Evolutionary conservation across 2,329 filamentous ascomycete species (phyloP), one percentile per base, ranked within the genome.

Genomic region (Colletotrichum shisoi): DNA sequence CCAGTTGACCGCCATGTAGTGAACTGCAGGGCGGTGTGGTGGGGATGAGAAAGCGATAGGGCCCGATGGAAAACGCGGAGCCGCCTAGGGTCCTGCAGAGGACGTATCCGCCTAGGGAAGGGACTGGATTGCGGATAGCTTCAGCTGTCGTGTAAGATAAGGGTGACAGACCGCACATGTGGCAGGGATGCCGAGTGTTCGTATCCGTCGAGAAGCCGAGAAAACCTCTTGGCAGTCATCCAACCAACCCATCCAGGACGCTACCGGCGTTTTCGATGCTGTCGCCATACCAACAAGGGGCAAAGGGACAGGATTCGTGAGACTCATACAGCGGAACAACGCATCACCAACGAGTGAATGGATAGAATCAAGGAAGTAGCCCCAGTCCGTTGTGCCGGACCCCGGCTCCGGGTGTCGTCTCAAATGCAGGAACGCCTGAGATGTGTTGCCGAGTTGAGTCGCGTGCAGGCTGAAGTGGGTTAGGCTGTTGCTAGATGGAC

Each of bases 381-480:
- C 24, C 44, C 49, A 52, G 27, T 17, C 12, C 11, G 27, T 46
- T 45, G 57, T 40, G 37, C 48, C 37, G 31, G 42, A 60, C 61
- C 61, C 61, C 44, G 34, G 64, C 34, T 45, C 42, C 54, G 56
- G 54, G 54, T 67, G 54, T 64, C 64, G 63, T 59, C 64, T 67
- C 64, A 31, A 54, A 67, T 64, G 64, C 64, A 67, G 64, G 64
- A 67, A 67, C 64, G 52, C 53, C 61, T 53, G 48, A 63, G 31
- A 40, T 34, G 24, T 42, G 45, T 44, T 60, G 54, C 62, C 46
- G 44, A 31, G 44, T 64, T 49, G 49, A 65, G 56, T 64, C 56
- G 54, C 57, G 44, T 45, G 42, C 65, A 42, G 54, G 37, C n/a
- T 45, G 62, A 44, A 65, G 60, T 60, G 65, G 65, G 65, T 65